A percentile compares a stretch with the other conserved stretches of the same genome.
Evolutionary conservation across 306 rosid genomes (phyloP).

Genomic region (Inga laurina): DNA sequence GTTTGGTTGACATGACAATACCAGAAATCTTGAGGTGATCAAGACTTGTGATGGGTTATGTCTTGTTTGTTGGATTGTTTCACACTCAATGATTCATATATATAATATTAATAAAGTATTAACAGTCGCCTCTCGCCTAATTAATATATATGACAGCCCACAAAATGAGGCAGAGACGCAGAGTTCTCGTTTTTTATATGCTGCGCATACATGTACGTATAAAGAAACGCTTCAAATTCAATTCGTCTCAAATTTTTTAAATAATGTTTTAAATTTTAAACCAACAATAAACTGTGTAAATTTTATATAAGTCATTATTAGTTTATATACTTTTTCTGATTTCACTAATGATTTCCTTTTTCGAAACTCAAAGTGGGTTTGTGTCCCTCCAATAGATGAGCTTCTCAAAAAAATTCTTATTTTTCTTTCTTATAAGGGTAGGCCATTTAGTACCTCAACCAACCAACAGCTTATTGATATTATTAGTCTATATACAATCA

Average conservation of each 20-base stretch:
- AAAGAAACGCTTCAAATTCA: neutral
- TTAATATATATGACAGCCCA: neutral
- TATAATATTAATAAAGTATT: neutral
- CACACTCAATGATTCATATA: neutral
- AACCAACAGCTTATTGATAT: too few species aligned
- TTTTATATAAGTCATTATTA: neutral
- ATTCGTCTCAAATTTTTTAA: neutral
- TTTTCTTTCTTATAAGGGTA: too few species aligned
- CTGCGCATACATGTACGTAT: neutral
- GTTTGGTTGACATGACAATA: slow-evolving; percentile 36
- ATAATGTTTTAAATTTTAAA: neutral
- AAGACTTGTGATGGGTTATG: neutral
- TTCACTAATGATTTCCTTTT: too few species aligned
- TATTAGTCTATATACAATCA: neutral
- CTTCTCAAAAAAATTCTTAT: too few species aligned
- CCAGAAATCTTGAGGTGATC: slow-evolving; percentile 7
- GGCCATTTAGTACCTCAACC: too few species aligned
- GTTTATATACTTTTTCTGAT: too few species aligned
- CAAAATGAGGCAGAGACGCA: neutral
- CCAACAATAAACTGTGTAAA: neutral
- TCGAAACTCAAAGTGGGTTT: too few species aligned
- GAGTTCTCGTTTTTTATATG: neutral
- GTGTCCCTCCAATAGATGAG: too few species aligned
- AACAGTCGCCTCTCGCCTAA: neutral
- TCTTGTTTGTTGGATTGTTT: neutral